phyloP scores from a whole-genome alignment of 371 early-diverging fungal genomes.

The Mortierella sp. region DNA sequence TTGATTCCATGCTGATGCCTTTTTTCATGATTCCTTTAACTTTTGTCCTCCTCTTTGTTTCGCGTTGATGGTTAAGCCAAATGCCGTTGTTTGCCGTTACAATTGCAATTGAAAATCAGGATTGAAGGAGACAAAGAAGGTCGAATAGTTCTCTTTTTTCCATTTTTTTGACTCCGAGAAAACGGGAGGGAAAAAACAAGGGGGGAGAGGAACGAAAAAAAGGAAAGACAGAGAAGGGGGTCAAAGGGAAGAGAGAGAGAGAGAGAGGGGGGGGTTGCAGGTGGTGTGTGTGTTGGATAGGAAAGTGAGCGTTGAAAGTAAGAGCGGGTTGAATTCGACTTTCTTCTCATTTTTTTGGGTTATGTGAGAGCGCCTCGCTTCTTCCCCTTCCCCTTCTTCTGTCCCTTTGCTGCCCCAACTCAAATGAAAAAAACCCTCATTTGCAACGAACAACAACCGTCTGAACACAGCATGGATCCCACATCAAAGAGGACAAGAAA shows the following conservation, averaged over 20 bases:
- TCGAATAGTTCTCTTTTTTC: neutral
- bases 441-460: neutral
- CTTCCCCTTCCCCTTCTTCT: too few relatives aligned
- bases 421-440: neutral
- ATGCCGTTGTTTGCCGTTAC: neutral
- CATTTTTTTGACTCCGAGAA: neutral
- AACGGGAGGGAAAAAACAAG: neutral
- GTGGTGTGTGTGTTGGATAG: neutral
- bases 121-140: neutral
- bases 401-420: neutral
- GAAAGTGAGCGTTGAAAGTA: constrained; percentile 5
- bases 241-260: neutral
- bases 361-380: neutral
- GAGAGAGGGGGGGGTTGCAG: neutral
- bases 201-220: neutral
- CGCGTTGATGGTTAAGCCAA: neutral
- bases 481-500: neutral
- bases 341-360: neutral
- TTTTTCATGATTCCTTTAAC: neutral
- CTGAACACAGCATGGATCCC: neutral
- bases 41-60: neutral
- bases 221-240: neutral
- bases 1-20: too few relatives aligned
- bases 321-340: neutral
- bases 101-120: neutral